A percentile compares a stretch with the other conserved stretches of the same genome.
phyloP scores from a whole-genome alignment of 2,329 filamentous ascomycete species.

The Colletotrichum orbiculare region DNA sequence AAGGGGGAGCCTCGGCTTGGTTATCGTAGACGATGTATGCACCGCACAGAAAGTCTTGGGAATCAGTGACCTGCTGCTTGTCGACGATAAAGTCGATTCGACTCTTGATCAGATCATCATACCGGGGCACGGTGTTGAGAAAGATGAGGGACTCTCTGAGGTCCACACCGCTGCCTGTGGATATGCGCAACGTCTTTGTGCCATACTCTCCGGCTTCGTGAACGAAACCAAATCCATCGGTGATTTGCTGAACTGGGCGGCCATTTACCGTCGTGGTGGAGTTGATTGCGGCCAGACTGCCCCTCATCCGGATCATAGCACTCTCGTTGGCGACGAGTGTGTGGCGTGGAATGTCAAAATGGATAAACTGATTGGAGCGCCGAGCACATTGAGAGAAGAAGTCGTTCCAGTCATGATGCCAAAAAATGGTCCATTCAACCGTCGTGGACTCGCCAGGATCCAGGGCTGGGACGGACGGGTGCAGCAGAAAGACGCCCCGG shows the following conservation, averaged over 20 bases:
- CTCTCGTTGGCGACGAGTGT: slow-evolving; percentile 13
- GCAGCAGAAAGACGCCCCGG: slow-evolving; percentile 32
- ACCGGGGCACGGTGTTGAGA: slow-evolving; percentile 27
- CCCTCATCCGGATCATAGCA: slow-evolving; percentile 6
- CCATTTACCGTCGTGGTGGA: slow-evolving; percentile 13
- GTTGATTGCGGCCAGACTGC: slow-evolving; percentile 13
- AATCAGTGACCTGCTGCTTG: slow-evolving; percentile 24
- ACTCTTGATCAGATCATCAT: slow-evolving; percentile 22
- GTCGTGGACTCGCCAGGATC: slow-evolving; percentile 17
- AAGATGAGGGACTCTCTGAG: slow-evolving; percentile 17
- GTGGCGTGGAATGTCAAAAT: slow-evolving; percentile 15
- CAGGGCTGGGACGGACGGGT: slow-evolving; percentile 22
- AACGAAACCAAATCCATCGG: slow-evolving; percentile 7
- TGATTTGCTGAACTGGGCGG: not conserved
- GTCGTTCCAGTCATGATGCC: slow-evolving; percentile 30
- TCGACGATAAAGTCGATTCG: slow-evolving; percentile 29
- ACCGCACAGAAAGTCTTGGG: not conserved
- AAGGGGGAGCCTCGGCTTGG: slow-evolving; percentile 24
- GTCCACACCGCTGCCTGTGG: not conserved
- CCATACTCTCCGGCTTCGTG: slow-evolving; percentile 19
- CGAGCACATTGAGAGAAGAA: slow-evolving; percentile 25
- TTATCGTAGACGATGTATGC: slow-evolving; percentile 34
- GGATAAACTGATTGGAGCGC: slow-evolving; percentile 23
- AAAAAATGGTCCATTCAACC: slow-evolving; percentile 30
- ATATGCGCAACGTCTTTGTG: slow-evolving; percentile 7